These are phyloP conservation scores for Pseudotsuga menziesii DNA, from an alignment of 75 land plant genomes.

Conservation along the genomic window DNA sequence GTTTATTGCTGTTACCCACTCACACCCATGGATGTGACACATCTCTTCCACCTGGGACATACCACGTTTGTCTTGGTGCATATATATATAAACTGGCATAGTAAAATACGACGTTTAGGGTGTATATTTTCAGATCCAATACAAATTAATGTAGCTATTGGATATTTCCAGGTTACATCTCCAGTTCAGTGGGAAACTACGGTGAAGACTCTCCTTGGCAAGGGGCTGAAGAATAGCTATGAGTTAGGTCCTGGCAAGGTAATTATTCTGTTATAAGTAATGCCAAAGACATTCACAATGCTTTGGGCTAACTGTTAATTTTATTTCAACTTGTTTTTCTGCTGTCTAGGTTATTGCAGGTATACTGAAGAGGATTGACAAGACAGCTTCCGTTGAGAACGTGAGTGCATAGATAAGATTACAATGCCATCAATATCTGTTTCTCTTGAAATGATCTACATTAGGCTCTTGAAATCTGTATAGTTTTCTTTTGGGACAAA, in stretches of 20 bases:
- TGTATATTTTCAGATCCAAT: not conserved
- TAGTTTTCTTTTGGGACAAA: too few species aligned
- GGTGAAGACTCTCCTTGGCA: slow-evolving; percentile 72
- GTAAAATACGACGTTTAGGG: not conserved
- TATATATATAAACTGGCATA: not conserved
- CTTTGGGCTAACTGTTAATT: not conserved
- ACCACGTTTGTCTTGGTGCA: too few species aligned
- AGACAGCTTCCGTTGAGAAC: slow-evolving; percentile 58
- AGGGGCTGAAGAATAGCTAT: slow-evolving; percentile 83
- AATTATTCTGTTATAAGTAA: not conserved
- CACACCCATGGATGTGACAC: too few species aligned
- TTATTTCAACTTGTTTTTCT: not conserved
- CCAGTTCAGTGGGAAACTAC: slow-evolving; percentile 99
- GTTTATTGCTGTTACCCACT: too few species aligned
- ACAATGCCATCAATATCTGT: too few species aligned
- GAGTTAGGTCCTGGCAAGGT: slow-evolving; percentile 99
- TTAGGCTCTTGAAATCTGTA: too few species aligned
- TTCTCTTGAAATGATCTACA: too few species aligned
- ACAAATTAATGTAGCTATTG: not conserved
- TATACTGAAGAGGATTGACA: slow-evolving; percentile 88
- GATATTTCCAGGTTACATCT: slow-evolving; percentile 71
- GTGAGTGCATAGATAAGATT: slow-evolving; percentile 37
- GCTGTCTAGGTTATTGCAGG: slow-evolving; percentile 82
- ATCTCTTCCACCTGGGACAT: too few species aligned
- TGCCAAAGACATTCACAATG: not conserved